Evolutionary conservation across 805 yeast genomes (phyloP).

Genomic region (Debaryomyces castellii): DNA sequence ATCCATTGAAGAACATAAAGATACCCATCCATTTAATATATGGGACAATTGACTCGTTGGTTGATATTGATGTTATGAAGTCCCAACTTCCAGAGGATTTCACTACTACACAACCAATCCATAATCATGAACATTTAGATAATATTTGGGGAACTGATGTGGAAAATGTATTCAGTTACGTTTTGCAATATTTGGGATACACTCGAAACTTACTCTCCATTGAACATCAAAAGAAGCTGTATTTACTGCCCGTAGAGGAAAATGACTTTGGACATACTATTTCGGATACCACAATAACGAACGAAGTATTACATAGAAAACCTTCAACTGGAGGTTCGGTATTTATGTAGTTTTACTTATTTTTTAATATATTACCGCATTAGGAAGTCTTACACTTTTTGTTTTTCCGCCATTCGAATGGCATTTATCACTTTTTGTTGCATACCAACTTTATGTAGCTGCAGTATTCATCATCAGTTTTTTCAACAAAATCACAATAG

Average conservation of each 20-base stretch:
- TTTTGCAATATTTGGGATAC: constrained; percentile 20
- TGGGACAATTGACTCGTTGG: constrained; percentile 79
- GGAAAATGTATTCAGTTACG: constrained; percentile 33
- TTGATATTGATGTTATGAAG: constrained; percentile 78
- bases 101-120: constrained; percentile 56
- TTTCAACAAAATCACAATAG: neutral
- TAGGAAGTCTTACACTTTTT: constrained; percentile 1
- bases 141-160: constrained; percentile 84
- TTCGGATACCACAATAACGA: neutral
- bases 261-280: constrained; percentile 1
- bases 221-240: neutral
- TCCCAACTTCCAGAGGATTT: constrained; percentile 57
- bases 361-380: constrained; percentile 1
- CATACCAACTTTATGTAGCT: neutral
- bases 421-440: constrained; percentile 1
- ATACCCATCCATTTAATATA: constrained; percentile 78
- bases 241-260: constrained; percentile 3
- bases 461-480: neutral
- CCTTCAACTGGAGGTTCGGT: constrained; percentile 16
- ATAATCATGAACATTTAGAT: constrained; percentile 84
- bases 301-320: constrained; percentile 9
- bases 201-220: neutral
- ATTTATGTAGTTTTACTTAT: constrained; percentile 6
- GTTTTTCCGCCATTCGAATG: neutral
- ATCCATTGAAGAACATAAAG: constrained; percentile 37